Evolutionary conservation across 495 filamentous ascomycete species (phyloP).

Genomic region (Neurospora sp.): DNA sequence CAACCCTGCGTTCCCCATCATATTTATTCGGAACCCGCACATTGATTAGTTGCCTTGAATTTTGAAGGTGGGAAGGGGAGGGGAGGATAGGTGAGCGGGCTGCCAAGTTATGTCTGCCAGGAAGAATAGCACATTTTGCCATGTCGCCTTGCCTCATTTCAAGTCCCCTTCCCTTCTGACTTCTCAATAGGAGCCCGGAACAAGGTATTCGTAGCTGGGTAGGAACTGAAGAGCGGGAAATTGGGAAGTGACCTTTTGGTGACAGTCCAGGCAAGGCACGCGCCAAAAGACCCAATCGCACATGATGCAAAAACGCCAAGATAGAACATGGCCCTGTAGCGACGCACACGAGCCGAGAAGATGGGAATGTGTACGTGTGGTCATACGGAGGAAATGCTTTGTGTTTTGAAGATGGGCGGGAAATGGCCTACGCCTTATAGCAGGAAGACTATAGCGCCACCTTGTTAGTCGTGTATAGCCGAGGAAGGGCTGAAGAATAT

Average conservation of each 20-base stretch:
- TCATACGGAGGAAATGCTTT: neutral
- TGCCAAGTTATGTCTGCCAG: neutral
- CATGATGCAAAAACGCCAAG: neutral
- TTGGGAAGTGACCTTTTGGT: neutral
- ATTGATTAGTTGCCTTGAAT: neutral
- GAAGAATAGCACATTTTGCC: neutral
- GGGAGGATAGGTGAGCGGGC: neutral
- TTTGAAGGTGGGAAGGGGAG: neutral
- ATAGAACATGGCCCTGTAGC: neutral
- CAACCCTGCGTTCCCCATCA: neutral
- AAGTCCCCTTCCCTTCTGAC: neutral
- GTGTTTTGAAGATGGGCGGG: neutral
- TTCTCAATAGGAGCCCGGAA: neutral
- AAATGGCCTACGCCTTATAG: neutral
- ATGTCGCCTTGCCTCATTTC: neutral
- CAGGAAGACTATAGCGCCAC: neutral
- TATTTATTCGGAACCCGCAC: neutral
- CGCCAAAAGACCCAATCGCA: neutral
- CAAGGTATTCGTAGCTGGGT: neutral
- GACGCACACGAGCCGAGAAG: neutral
- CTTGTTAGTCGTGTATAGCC: neutral
- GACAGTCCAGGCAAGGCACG: neutral
- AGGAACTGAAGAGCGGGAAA: neutral
- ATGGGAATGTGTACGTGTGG: neutral
- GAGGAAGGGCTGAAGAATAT: neutral